These are phyloP conservation scores for Chalciporus chontae DNA, from an alignment of 768 basidiomycete species.

Conservation along the genomic window DNA sequence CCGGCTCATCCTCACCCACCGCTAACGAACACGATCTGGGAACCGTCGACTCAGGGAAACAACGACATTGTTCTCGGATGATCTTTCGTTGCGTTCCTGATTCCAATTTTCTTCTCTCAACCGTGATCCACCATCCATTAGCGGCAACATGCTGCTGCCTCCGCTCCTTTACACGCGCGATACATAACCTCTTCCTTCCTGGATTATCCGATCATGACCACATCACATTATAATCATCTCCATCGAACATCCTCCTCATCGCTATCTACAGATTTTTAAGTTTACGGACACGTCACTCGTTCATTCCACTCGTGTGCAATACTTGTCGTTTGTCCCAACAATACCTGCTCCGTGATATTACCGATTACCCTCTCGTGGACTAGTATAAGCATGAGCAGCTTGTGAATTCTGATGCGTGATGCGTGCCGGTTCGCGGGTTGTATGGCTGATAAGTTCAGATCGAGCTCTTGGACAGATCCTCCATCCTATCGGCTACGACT, in stretches of 20 bases:
- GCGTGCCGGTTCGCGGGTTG: no score
- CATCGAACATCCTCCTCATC: slow-evolving; percentile 5
- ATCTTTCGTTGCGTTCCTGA: slow-evolving; percentile 8
- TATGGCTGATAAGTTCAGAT: no score
- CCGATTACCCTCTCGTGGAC: slow-evolving; percentile 1
- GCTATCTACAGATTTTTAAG: slow-evolving; percentile 15
- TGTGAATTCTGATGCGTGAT: no score
- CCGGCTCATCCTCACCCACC: slow-evolving; percentile 19
- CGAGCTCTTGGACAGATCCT: no score
- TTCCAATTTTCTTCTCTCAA: neutral
- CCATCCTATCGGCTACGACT: no score
- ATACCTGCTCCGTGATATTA: slow-evolving; percentile 20
- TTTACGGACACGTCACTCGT: slow-evolving; percentile 10
- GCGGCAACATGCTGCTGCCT: neutral
- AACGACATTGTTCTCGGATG: slow-evolving; percentile 31
- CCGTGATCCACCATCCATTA: neutral
- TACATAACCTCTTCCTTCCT: neutral
- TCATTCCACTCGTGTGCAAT: slow-evolving; percentile 3
- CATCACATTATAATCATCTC: neutral
- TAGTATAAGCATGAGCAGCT: no score
- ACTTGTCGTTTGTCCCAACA: slow-evolving; percentile 7
- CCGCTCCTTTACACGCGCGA: neutral
- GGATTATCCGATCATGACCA: slow-evolving; percentile 1
- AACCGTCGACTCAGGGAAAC: slow-evolving; percentile 24
- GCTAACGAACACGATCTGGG: slow-evolving; percentile 28